These are phyloP conservation scores for Oryza glumipatula DNA, from an alignment of 176 grass and related monocot species.

Conservation along the genomic window DNA sequence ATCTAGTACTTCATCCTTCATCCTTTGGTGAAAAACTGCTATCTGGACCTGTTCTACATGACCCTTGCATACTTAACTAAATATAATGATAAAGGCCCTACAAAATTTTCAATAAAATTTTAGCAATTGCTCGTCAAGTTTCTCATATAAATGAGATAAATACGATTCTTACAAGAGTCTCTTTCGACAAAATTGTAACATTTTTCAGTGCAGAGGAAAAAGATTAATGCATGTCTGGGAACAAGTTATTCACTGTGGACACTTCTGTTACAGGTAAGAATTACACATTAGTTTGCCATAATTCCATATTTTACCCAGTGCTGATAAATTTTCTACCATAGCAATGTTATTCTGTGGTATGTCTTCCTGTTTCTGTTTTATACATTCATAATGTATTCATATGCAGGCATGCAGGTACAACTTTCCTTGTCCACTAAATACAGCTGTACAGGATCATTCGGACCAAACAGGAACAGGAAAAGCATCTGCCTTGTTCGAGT, in stretches of 20 bases:
- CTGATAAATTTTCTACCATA: slow-evolving; percentile 8
- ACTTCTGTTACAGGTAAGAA: not conserved
- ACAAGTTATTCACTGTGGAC: not conserved
- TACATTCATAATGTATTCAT: slow-evolving; percentile 21
- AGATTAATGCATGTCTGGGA: not conserved
- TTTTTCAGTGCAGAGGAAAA: not conserved
- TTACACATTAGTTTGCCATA: not conserved
- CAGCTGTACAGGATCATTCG: slow-evolving; percentile 29
- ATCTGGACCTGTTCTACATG: slow-evolving; percentile 15
- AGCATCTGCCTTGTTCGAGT: not conserved
- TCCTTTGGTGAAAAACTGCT: slow-evolving; percentile 28
- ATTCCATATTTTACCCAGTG: not conserved
- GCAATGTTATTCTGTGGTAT: not conserved
- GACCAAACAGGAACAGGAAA: slow-evolving; percentile 19
- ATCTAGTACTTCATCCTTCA: slow-evolving; percentile 42
- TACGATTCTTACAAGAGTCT: not conserved
- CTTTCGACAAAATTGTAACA: not conserved
- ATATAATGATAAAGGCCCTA: not conserved
- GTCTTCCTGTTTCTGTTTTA: slow-evolving; percentile 4
- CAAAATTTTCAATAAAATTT: not conserved
- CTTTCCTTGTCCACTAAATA: not conserved
- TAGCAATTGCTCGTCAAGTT: slow-evolving; percentile 3
- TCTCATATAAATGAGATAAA: not conserved
- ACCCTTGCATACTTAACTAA: not conserved
- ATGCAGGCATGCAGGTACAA: slow-evolving; percentile 31